Base-by-base conservation (phyloP, 1,284 basidiomycete genomes). In the Tranzscheliella williamsii region DNA sequence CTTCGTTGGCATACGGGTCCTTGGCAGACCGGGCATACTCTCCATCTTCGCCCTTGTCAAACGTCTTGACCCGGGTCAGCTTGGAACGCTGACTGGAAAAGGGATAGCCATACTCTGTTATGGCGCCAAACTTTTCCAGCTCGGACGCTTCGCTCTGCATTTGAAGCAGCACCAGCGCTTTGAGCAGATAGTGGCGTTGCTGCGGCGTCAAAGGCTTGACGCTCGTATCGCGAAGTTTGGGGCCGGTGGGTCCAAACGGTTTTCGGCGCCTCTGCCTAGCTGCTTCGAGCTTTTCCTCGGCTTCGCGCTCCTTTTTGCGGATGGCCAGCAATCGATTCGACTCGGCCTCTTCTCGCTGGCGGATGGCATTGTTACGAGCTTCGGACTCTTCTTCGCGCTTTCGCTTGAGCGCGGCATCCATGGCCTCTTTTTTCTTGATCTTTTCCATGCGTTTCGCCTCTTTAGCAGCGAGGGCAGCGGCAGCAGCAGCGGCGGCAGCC, bases 151-250 rank as follows among this genome's bases (percentile, higher is more conserved):
- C 74, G 37, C 38, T 47, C 43, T 72, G 66, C 70, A 74, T 72
- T 45, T 74, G 72, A 31, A 76, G 53, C 61, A 65, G 64, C 31
- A 75, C 67, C 11, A 76, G 67, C 41, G 67, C 61, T 47, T 73
- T 74, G 60, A 76, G 50, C 22, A 76, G 55, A 39, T 72, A 67
- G 50, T 76, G 74, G 20, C 74, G 71, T 47, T 74, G 73, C 15
- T 63, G 44, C 6, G 74, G 58, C n/a, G 70, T 67, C 9, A 76
- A 55, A 8, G 47, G 39, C 38, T 43, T 48, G 32, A 62, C 47
- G 32, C 52, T 45, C 3, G 35, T 22, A 4, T 24, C 35, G 26
- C 62, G 55, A 44, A 35, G 38, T 23, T 41, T 54, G 36, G 51
- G 44, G 13, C 58, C 55, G 7, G 17, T 30, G 30, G 48, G 42